Evolutionary conservation across 2,329 filamentous ascomycete species (phyloP).

Genomic region (Torrubiellomyces zombiae): DNA sequence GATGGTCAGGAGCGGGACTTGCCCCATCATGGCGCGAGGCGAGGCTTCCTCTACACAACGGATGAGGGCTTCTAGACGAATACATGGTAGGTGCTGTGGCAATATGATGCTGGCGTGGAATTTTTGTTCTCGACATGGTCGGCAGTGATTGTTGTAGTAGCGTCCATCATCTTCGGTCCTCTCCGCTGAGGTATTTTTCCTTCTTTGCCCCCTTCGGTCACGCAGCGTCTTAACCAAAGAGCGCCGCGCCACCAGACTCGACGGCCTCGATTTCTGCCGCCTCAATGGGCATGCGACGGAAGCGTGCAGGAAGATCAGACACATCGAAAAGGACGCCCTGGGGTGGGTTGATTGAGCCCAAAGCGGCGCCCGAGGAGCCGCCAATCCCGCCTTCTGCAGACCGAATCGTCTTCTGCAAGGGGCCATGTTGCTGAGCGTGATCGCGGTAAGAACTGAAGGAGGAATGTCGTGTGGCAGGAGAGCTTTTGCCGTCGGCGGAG

Average conservation of each 20-base stretch:
- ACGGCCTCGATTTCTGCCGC: slow-evolving; percentile 86
- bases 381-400: slow-evolving; percentile 30
- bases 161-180: too few relatives aligned
- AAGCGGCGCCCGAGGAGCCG: slow-evolving; percentile 45
- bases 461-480: slow-evolving; percentile 26
- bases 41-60: too few relatives aligned
- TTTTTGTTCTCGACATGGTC: too few relatives aligned
- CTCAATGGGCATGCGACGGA: slow-evolving; percentile 58
- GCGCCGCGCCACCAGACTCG: slow-evolving; percentile 72
- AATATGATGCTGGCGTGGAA: too few relatives aligned
- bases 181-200: too few relatives aligned
- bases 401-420: slow-evolving; percentile 43
- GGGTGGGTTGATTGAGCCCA: slow-evolving; percentile 56
- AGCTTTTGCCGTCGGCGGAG: slow-evolving; percentile 15
- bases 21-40: too few relatives aligned
- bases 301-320: slow-evolving; percentile 70
- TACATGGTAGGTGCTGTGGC: too few relatives aligned
- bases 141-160: too few relatives aligned
- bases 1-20: too few relatives aligned
- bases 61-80: too few relatives aligned
- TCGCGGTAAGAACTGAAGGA: slow-evolving; percentile 65
- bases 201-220: too few relatives aligned
- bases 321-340: slow-evolving; percentile 75
- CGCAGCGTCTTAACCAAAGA: slow-evolving; percentile 31
- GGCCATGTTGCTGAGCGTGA: slow-evolving; percentile 63